Percentiles rank a stretch among this genome's conserved stretches.
phyloP scores from a whole-genome alignment of 1,284 basidiomycete species.

The Nidula niveotomentosa region DNA sequence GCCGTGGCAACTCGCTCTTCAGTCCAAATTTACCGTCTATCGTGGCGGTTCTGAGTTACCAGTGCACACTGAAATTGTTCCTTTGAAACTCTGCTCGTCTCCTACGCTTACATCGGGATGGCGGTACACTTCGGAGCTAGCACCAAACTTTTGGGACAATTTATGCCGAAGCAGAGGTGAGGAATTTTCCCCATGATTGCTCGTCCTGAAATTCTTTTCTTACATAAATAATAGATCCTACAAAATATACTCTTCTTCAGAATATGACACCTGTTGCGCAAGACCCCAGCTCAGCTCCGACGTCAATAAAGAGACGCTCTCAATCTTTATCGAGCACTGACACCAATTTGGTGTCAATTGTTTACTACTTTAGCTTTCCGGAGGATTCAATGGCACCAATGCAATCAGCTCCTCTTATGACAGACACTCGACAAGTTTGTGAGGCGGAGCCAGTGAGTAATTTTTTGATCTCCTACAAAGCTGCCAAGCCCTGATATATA shows the following conservation, averaged over 20 bases:
- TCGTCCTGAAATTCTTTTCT: too few species aligned
- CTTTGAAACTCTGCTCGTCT: conserved; percentile 22
- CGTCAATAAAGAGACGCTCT: background rate
- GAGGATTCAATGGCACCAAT: background rate
- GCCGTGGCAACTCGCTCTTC: conserved; percentile 21
- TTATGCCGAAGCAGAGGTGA: conserved; percentile 24
- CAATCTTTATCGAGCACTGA: too few species aligned
- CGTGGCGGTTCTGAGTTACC: conserved; percentile 16
- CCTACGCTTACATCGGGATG: conserved; percentile 24
- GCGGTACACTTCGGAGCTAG: conserved; percentile 27
- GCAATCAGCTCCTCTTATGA: too few species aligned
- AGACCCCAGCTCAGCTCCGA: background rate
- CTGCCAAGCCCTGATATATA: too few species aligned
- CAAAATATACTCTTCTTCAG: conserved; percentile 26
- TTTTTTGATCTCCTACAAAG: too few species aligned
- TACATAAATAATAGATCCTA: conserved; percentile 18
- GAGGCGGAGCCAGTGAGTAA: too few species aligned
- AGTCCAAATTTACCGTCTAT: conserved; percentile 27
- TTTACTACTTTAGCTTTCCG: conserved; percentile 20
- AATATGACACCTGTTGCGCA: conserved; percentile 6
- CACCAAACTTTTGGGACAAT: conserved; percentile 29
- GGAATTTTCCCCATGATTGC: conserved; percentile 3
- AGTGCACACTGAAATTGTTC: conserved; percentile 23
- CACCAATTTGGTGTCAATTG: conserved; percentile 12
- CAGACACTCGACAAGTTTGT: too few species aligned